These are phyloP conservation scores for Diaporthe vaccinii DNA, from an alignment of 2,329 filamentous ascomycete genomes.

Conservation along the genomic window DNA sequence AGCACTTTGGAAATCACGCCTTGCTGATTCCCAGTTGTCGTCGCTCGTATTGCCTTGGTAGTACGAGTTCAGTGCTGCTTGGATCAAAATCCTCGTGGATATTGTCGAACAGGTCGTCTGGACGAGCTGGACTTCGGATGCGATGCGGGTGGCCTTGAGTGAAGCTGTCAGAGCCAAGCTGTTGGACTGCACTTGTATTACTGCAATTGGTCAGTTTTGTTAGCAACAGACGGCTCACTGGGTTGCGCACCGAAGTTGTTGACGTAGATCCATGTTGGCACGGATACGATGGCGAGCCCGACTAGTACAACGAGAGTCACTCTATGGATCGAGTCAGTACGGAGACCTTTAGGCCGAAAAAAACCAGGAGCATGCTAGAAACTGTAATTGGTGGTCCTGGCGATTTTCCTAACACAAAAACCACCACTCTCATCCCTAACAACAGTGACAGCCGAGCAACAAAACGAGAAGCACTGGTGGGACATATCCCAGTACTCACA, in stretches of 20 bases:
- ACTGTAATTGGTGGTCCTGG: not conserved
- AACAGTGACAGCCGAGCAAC: not conserved
- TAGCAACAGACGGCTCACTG: not conserved
- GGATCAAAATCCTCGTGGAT: conserved; percentile 74
- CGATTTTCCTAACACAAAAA: not conserved
- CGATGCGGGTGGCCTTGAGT: conserved; percentile 86
- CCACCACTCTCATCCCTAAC: not conserved
- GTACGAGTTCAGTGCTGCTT: conserved; percentile 65
- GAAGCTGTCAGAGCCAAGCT: conserved; percentile 84
- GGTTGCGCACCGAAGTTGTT: conserved; percentile 56
- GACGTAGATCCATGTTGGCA: conserved; percentile 78
- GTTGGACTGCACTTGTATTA: conserved; percentile 65
- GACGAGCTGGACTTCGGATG: conserved; percentile 83
- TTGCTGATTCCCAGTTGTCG: conserved; percentile 72
- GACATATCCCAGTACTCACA: conserved; percentile 52
- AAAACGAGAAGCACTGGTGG: no score
- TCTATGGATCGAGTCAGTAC: conserved; percentile 13
- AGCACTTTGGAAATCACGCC: conserved; percentile 78
- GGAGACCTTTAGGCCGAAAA: not conserved
- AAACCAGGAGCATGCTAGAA: not conserved
- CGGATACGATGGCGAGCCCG: conserved; percentile 81
- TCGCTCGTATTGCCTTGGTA: conserved; percentile 68
- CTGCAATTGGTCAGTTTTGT: conserved; percentile 43
- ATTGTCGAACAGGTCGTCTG: conserved; percentile 81
- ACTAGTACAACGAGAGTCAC: conserved; percentile 82